A percentile compares a stretch with the other conserved stretches of the same genome.
These are phyloP conservation scores for Pisolithus albus DNA, from an alignment of 768 basidiomycete species.

Conservation along the genomic window DNA sequence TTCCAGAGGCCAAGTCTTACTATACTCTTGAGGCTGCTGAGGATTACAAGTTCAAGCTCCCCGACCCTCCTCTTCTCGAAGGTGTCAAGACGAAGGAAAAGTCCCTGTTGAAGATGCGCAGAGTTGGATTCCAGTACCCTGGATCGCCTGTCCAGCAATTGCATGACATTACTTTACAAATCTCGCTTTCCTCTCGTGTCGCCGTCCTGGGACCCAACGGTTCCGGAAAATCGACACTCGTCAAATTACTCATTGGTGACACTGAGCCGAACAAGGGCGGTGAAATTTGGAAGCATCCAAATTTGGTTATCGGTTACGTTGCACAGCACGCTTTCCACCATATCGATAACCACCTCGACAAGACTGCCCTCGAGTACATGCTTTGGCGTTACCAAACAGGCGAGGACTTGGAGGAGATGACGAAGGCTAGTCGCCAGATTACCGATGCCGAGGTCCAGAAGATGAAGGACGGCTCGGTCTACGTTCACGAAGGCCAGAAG, in stretches of 20 bases:
- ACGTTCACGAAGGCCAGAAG: slow-evolving; percentile 92
- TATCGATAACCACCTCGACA: slow-evolving; percentile 97
- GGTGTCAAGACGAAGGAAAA: slow-evolving; percentile 99
- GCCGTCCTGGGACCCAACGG: slow-evolving; percentile 98
- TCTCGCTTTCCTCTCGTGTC: slow-evolving; percentile 96
- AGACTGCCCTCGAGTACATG: slow-evolving; percentile 99
- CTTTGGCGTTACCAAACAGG: slow-evolving; percentile 99
- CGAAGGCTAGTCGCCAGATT: slow-evolving; percentile 85
- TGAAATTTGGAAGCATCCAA: slow-evolving; percentile 99
- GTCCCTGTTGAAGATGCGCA: slow-evolving; percentile 93
- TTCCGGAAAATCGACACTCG: slow-evolving; percentile 95
- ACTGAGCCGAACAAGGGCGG: slow-evolving; percentile 95
- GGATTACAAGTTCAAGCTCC: slow-evolving; percentile 98
- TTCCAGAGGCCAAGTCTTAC: slow-evolving; percentile 97
- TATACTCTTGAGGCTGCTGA: slow-evolving; percentile 93
- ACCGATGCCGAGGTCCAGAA: slow-evolving; percentile 82
- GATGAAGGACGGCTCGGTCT: slow-evolving; percentile 91
- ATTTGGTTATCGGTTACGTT: slow-evolving; percentile 98
- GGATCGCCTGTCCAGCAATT: slow-evolving; percentile 81
- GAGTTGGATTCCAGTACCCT: slow-evolving; percentile 96
- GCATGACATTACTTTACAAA: slow-evolving; percentile 92
- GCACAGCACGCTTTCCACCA: slow-evolving; percentile 99
- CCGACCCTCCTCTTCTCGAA: slow-evolving; percentile 92
- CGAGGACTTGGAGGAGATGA: slow-evolving; percentile 95
- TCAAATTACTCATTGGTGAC: slow-evolving; percentile 95